A percentile compares a stretch with the other conserved stretches of the same genome.
These are phyloP conservation scores for Wallacemonas sp. DNA, from an alignment of 208 protist species.

Conservation along the genomic window DNA sequence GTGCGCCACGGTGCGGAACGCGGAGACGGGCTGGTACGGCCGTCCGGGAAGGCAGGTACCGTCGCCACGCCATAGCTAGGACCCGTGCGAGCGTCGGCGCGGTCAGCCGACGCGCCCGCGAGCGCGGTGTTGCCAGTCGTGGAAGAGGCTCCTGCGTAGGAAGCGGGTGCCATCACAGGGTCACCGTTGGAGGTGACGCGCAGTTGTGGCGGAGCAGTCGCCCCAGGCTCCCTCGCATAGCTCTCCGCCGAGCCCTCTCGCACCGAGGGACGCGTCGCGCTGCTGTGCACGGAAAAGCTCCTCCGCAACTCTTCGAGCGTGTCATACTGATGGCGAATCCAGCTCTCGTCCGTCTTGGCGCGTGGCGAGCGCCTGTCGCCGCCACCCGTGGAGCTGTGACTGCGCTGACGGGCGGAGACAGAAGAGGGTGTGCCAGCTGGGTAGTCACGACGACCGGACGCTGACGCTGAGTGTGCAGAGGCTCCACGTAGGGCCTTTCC, in stretches of 20 bases:
- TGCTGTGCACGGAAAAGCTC: constrained; percentile 19
- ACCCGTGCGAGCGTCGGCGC: no score
- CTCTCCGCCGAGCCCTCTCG: not conserved
- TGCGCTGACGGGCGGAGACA: not conserved
- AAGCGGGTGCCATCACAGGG: no score
- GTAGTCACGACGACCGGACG: not conserved
- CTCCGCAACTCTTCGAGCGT: constrained; percentile 29
- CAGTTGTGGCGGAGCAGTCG: no score
- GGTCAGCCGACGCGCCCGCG: no score
- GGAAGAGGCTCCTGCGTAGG: no score
- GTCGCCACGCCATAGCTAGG: no score
- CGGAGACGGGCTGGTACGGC: not conserved
- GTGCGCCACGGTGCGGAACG: not conserved
- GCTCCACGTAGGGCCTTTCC: not conserved
- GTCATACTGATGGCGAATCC: constrained; percentile 15
- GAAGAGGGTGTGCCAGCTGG: not conserved
- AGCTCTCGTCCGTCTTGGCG: constrained; percentile 1
- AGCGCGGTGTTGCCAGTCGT: no score
- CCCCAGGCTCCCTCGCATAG: no score
- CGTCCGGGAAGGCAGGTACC: no score
- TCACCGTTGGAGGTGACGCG: no score
- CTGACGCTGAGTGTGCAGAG: not conserved
- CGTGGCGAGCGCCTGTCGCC: not conserved
- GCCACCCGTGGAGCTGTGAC: not conserved
- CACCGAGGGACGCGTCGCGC: not conserved